Conservation (phyloP, 768 basidiomycete species). For the Serendipita indica region DNA sequence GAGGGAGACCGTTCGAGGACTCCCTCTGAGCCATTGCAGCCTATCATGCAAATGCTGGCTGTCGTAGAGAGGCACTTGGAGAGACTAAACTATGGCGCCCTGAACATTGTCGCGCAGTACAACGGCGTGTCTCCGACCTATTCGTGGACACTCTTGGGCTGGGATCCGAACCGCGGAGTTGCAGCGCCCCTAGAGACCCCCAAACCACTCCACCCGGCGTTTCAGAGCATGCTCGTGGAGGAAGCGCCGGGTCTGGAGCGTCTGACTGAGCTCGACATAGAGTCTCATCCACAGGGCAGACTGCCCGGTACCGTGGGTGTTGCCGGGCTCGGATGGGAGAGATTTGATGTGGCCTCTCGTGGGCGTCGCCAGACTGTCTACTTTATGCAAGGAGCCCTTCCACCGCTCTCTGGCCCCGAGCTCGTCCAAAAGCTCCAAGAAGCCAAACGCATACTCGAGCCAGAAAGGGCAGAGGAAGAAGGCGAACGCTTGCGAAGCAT, state of each 20-base stretch:
- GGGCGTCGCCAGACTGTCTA: conserved; percentile 8
- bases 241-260: conserved; percentile 2
- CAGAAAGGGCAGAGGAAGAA: neutral
- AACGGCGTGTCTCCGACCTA: conserved; percentile 7
- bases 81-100: conserved; percentile 2
- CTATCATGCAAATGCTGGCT: conserved; percentile 1
- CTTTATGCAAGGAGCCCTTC: conserved; percentile 8
- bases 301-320: neutral
- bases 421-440: conserved; percentile 2
- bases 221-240: conserved; percentile 8
- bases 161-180: conserved; percentile 8
- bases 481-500: neutral
- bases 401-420: neutral
- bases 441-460: neutral
- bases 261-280: conserved; percentile 2
- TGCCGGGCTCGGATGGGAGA: conserved; percentile 1
- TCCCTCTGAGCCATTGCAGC: neutral
- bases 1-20: neutral
- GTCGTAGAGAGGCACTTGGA: neutral
- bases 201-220: neutral
- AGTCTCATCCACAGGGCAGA: neutral
- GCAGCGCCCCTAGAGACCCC: neutral
- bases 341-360: conserved; percentile 4
- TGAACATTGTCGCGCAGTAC: conserved; percentile 2
- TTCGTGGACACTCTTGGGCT: neutral